Conservation (phyloP, 2,329 filamentous ascomycete species). For the Phoma sp. region DNA sequence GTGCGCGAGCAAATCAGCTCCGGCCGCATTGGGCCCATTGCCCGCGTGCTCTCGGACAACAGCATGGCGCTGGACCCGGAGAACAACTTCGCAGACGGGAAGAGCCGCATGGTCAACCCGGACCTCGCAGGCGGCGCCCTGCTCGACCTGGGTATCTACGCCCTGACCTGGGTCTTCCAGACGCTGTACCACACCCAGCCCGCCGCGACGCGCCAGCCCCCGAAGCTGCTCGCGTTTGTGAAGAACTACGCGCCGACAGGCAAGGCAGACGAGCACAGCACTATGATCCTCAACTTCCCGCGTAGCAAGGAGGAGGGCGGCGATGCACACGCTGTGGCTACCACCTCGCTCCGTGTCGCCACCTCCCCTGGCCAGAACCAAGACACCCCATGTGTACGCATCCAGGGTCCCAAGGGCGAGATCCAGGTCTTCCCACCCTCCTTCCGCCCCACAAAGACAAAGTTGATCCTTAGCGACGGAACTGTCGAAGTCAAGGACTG, state of each 20-base stretch:
- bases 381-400: constrained; percentile 71
- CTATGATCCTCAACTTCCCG: constrained; percentile 78
- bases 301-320: constrained; percentile 55
- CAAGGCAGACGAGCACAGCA: constrained; percentile 79
- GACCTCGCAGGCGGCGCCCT: constrained; percentile 83
- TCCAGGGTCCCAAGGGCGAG: constrained; percentile 81
- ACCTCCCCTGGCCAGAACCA: constrained; percentile 63
- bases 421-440: constrained; percentile 78
- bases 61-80: constrained; percentile 67
- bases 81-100: constrained; percentile 56
- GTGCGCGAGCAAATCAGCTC: constrained; percentile 69
- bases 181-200: constrained; percentile 82
- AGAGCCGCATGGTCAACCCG: constrained; percentile 80
- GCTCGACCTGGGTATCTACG: constrained; percentile 86
- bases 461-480: constrained; percentile 61
- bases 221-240: constrained; percentile 69
- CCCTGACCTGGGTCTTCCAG: constrained; percentile 90
- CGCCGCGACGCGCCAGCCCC: constrained; percentile 66
- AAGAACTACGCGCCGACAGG: constrained; percentile 75
- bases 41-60: constrained; percentile 63
- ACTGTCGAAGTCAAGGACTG: constrained; percentile 57
- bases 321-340: constrained; percentile 73
- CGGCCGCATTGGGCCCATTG: constrained; percentile 61
- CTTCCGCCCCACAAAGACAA: constrained; percentile 71
- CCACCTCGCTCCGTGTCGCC: constrained; percentile 51